These are phyloP conservation scores for Pholiota adiposa DNA, from an alignment of 1,284 basidiomycete species.

Conservation along the genomic window DNA sequence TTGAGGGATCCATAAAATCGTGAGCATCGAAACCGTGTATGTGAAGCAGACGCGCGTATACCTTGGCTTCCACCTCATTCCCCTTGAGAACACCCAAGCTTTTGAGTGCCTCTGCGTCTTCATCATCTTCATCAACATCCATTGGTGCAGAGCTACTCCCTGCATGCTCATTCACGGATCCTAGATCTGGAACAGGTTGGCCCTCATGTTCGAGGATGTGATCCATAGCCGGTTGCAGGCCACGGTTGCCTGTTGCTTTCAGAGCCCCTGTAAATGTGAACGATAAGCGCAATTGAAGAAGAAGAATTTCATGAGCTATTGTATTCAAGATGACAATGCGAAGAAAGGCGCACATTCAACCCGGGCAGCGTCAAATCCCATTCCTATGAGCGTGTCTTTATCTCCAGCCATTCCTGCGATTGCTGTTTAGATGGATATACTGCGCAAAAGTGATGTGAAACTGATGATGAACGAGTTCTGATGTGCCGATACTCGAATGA, in stretches of 20 bases:
- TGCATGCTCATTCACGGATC: conserved; percentile 29
- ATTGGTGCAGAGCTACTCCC: conserved; percentile 40
- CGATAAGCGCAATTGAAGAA: not conserved
- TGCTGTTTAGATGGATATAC: not conserved
- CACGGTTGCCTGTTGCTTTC: conserved; percentile 77
- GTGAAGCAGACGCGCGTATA: conserved; percentile 29
- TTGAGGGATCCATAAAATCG: not conserved
- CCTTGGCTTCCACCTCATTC: conserved; percentile 64
- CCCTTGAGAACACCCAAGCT: conserved; percentile 50
- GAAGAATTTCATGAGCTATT: not conserved
- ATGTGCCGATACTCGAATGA: not conserved
- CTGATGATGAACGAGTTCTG: not conserved
- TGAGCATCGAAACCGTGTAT: not conserved
- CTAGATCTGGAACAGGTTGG: conserved; percentile 70
- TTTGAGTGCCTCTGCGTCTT: conserved; percentile 68
- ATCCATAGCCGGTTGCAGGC: conserved; percentile 90
- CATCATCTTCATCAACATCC: conserved; percentile 67
- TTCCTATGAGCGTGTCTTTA: conserved; percentile 79
- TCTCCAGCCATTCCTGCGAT: conserved; percentile 44
- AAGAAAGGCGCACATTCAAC: conserved; percentile 71
- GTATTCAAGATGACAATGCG: not conserved
- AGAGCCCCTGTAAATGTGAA: conserved; percentile 70
- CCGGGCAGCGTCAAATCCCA: conserved; percentile 86
- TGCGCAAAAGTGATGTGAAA: not conserved
- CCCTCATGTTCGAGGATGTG: conserved; percentile 81